phyloP scores from a whole-genome alignment of 1,284 basidiomycete species.

The Volvariella surrecta region DNA sequence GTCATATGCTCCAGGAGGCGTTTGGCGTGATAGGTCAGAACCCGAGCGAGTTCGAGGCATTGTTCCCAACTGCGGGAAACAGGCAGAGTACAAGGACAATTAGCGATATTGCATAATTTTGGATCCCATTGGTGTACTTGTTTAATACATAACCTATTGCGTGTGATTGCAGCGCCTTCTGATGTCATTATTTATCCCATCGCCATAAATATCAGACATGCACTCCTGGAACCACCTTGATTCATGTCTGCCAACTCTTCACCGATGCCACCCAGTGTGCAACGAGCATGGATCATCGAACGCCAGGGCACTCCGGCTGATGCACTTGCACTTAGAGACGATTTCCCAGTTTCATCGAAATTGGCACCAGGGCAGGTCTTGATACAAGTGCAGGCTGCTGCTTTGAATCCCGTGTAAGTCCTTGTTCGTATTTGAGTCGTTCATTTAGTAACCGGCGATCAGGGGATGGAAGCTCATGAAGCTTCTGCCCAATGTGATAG shows the following conservation, averaged over 20 bases:
- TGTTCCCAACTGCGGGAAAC: constrained; percentile 35
- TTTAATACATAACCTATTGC: no score
- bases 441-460: neutral
- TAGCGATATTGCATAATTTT: no score
- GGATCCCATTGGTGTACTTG: no score
- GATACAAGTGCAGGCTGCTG: constrained; percentile 53
- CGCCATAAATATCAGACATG: no score
- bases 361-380: constrained; percentile 41
- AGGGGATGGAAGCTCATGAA: constrained; percentile 53
- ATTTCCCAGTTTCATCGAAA: constrained; percentile 37
- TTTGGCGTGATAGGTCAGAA: constrained; percentile 82
- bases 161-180: no score
- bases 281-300: constrained; percentile 32
- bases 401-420: constrained; percentile 60
- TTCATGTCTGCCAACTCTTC: no score
- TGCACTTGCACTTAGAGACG: constrained; percentile 34
- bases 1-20: constrained; percentile 70
- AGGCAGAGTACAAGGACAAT: constrained; percentile 8
- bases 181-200: no score
- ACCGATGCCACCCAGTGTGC: constrained; percentile 11
- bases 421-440: neutral
- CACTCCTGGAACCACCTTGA: no score
- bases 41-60: constrained; percentile 57
- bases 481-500: constrained; percentile 38
- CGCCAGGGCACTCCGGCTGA: constrained; percentile 32